Evolutionary conservation across 768 basidiomycete genomes (phyloP).

Genomic region (Psilocybe sp.): DNA sequence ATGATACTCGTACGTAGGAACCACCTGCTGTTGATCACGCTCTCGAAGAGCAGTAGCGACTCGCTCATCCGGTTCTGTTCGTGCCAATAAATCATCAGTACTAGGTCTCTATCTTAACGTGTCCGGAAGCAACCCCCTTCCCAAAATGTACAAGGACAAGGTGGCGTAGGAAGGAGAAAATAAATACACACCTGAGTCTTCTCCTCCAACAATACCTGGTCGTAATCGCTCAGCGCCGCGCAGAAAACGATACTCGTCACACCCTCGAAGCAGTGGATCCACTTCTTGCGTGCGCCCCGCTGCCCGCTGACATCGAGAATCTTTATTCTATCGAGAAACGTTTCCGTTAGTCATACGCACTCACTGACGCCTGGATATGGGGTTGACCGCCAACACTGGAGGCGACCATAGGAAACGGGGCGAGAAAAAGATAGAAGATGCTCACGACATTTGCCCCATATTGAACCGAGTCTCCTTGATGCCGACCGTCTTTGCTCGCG

Average conservation of each 20-base stretch:
- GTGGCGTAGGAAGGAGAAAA: neutral
- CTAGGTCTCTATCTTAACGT: too few species aligned
- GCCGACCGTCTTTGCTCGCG: conserved; percentile 82
- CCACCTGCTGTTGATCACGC: conserved; percentile 92
- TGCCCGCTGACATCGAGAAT: conserved; percentile 82
- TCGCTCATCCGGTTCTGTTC: conserved; percentile 96
- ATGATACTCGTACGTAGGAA: conserved; percentile 88
- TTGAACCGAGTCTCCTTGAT: conserved; percentile 84
- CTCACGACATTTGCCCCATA: conserved; percentile 61
- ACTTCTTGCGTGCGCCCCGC: conserved; percentile 63
- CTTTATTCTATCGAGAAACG: conserved; percentile 41
- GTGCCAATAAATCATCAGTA: too few species aligned
- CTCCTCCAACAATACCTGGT: conserved; percentile 64
- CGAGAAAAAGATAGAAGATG: conserved; percentile 9
- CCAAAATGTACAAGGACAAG: too few species aligned
- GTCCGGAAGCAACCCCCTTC: too few species aligned
- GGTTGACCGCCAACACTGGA: neutral
- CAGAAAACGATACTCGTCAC: conserved; percentile 69
- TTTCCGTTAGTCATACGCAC: too few species aligned
- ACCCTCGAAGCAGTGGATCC: conserved; percentile 30
- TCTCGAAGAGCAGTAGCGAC: conserved; percentile 80
- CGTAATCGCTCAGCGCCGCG: conserved; percentile 67
- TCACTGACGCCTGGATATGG: too few species aligned
- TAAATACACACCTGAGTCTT: conserved; percentile 52
- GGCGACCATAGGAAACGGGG: too few species aligned